Conservation (phyloP, 2,329 filamentous ascomycete genomes). For the Paraphoma chrysanthemicola region DNA sequence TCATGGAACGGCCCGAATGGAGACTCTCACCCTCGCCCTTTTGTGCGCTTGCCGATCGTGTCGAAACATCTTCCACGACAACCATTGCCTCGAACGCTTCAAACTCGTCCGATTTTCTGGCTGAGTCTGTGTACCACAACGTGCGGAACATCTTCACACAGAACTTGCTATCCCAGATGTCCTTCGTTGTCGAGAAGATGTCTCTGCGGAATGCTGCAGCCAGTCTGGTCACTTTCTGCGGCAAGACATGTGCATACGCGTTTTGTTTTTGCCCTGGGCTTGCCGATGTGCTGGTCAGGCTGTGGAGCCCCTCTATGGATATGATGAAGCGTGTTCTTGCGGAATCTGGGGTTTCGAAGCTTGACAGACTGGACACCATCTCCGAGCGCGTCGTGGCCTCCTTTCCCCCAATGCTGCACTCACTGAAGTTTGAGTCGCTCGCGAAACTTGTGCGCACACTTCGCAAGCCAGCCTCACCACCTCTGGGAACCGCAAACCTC, state of each 20-base stretch:
- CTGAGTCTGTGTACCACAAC: conserved; percentile 84
- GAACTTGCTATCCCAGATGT: conserved; percentile 83
- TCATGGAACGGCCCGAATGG: conserved; percentile 93
- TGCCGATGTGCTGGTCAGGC: conserved; percentile 79
- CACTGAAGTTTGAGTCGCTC: conserved; percentile 69
- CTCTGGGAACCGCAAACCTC: conserved; percentile 74
- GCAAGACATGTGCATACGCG: conserved; percentile 88
- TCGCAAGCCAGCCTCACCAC: conserved; percentile 69
- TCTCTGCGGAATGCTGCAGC: conserved; percentile 75
- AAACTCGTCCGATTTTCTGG: conserved; percentile 69
- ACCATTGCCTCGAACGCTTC: conserved; percentile 66
- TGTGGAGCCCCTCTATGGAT: conserved; percentile 77
- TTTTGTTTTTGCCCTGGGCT: conserved; percentile 92
- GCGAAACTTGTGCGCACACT: conserved; percentile 66
- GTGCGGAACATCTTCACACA: conserved; percentile 85
- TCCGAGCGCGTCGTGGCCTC: conserved; percentile 70
- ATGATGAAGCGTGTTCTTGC: conserved; percentile 74
- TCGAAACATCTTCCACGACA: conserved; percentile 51
- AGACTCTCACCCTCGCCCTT: conserved; percentile 73
- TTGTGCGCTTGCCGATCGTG: conserved; percentile 66
- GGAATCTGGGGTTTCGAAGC: conserved; percentile 68
- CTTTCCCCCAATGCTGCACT: conserved; percentile 72
- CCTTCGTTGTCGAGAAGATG: conserved; percentile 88
- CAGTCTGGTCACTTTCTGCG: conserved; percentile 78
- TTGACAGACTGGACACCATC: conserved; percentile 53